Percentiles rank a stretch among this genome's conserved stretches.
Evolutionary conservation across 2,329 filamentous ascomycete species (phyloP).

Genomic region (Aspergillus japonicus): DNA sequence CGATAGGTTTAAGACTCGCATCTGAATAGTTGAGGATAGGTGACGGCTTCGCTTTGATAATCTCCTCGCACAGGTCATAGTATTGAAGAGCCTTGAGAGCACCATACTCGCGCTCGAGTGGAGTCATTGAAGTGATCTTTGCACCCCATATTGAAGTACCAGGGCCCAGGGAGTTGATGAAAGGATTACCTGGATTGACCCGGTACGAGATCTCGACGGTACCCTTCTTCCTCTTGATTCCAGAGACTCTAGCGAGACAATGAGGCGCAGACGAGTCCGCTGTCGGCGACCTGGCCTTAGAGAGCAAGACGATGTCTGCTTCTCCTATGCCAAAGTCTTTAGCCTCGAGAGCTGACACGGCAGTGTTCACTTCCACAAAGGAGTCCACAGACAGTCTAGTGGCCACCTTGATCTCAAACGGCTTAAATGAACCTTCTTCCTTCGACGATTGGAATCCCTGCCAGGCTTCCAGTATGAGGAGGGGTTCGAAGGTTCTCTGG

Average conservation of each 20-base stretch:
- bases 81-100: conserved; percentile 87
- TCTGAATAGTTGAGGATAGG: conserved; percentile 80
- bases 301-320: conserved; percentile 86
- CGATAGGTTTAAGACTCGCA: conserved; percentile 66
- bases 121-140: conserved; percentile 89
- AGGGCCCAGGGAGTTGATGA: conserved; percentile 65
- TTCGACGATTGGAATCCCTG: conserved; percentile 86
- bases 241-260: conserved; percentile 81
- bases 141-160: conserved; percentile 69
- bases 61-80: conserved; percentile 93
- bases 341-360: conserved; percentile 68
- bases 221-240: conserved; percentile 76
- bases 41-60: conserved; percentile 84
- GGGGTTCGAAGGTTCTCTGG: conserved; percentile 82
- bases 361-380: conserved; percentile 87
- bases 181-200: conserved; percentile 65
- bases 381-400: conserved; percentile 88
- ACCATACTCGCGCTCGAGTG: conserved; percentile 92
- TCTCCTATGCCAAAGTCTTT: conserved; percentile 73
- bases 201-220: conserved; percentile 83
- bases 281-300: conserved; percentile 70
- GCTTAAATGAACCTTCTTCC: conserved; percentile 76
- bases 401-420: conserved; percentile 83
- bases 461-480: conserved; percentile 93
- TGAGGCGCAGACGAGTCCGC: conserved; percentile 65